A percentile compares a stretch with the other conserved stretches of the same genome.
These are phyloP conservation scores for Fusarium begoniae DNA, from an alignment of 2,329 filamentous ascomycete species.

Conservation along the genomic window DNA sequence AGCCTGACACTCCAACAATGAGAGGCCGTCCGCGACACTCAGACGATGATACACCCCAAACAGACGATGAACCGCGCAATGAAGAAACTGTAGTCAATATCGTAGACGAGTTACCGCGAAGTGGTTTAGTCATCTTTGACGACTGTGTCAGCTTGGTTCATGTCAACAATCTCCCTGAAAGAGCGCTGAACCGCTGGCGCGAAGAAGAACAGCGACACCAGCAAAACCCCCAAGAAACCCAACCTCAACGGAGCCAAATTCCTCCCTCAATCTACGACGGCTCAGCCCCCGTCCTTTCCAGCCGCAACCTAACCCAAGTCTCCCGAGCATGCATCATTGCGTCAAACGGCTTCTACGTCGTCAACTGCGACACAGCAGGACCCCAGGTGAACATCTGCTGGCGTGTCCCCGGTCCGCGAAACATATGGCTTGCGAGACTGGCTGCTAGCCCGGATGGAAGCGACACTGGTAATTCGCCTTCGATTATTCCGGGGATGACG, in stretches of 20 bases:
- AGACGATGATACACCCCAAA: rapidly evolving
- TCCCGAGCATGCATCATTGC: not conserved
- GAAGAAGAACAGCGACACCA: not conserved
- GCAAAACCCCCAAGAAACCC: not conserved
- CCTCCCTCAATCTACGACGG: not conserved
- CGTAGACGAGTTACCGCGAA: not conserved
- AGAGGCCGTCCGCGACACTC: not conserved
- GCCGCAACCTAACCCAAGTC: not conserved
- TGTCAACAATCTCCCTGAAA: not conserved
- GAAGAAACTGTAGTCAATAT: not conserved
- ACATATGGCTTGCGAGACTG: not conserved
- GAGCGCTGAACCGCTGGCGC: not conserved
- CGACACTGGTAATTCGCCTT: not conserved
- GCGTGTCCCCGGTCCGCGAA: not conserved
- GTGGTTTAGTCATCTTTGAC: not conserved
- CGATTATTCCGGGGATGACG: not conserved
- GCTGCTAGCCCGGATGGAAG: not conserved
- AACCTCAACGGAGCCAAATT: not conserved
- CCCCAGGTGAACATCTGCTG: not conserved
- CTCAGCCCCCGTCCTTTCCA: not conserved
- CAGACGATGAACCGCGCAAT: not conserved
- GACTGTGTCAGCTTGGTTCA: not conserved
- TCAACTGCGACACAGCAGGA: not conserved
- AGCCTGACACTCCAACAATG: not conserved
- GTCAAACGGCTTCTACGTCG: not conserved